These are phyloP conservation scores for Babesia microti DNA, from an alignment of 169 alveolate species.

Conservation along the genomic window DNA sequence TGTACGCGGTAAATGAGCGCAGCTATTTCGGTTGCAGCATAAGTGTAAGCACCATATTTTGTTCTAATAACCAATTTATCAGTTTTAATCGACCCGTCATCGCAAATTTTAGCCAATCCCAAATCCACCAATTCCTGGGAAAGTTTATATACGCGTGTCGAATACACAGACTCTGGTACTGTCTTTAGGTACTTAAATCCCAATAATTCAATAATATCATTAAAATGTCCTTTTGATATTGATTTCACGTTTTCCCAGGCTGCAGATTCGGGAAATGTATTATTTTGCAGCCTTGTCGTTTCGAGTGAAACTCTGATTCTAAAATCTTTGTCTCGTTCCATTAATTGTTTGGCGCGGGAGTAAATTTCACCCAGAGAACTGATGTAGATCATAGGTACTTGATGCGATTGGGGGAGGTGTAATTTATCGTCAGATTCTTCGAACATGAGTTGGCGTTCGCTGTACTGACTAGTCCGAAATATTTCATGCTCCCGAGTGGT, in stretches of 20 bases:
- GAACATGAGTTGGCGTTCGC: neutral
- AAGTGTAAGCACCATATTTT: conserved; percentile 48
- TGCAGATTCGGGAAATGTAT: conserved; percentile 3
- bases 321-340: conserved; percentile 8
- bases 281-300: conserved; percentile 23
- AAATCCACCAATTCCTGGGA: conserved; percentile 9
- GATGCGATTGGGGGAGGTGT: conserved; percentile 8
- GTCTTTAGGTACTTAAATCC: conserved; percentile 10
- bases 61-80: conserved; percentile 22
- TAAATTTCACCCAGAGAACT: conserved; percentile 23
- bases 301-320: conserved; percentile 10
- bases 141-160: conserved; percentile 14
- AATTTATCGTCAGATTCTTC: conserved; percentile 2
- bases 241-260: conserved; percentile 14
- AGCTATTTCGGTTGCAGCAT: conserved; percentile 55
- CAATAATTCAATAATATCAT: conserved; percentile 20
- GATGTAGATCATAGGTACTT: conserved; percentile 3
- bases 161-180: conserved; percentile 31
- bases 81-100: conserved; percentile 10
- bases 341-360: conserved; percentile 6
- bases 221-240: conserved; percentile 3
- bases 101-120: conserved; percentile 7
- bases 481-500: conserved; percentile 1
- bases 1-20: conserved; percentile 46
- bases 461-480: conserved; percentile 3